Base-by-base conservation (phyloP, 345 rosid species). In the Atalantia buxifolia region DNA sequence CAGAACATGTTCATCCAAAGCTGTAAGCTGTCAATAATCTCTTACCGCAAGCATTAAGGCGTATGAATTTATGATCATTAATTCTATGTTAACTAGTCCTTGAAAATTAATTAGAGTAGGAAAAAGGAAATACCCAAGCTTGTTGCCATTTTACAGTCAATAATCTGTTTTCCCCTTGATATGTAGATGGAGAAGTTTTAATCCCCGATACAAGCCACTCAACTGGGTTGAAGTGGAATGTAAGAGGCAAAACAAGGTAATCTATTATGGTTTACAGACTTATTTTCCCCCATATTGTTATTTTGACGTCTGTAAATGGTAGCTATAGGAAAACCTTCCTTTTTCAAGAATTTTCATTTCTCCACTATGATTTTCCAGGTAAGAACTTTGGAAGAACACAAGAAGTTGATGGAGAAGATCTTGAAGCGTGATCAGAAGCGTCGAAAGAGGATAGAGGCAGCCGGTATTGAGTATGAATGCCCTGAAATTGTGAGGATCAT, bases 391-490 rank as follows among this genome's bases (percentile, higher is more conserved):
- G 94, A 88, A 68, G 99, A 89, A 79, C 94, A 91, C 76, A 89
- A 81, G 73, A 94, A 94, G 79, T 48, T 90, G 89, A 85, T 94
- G 55, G 85, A 84, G 59, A 90, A 85, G 84, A 91, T 96, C 69
- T 57, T 90, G 68, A 89, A 92, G 85, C 82, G 83, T 38, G 95
- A 88, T 80, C 79, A 84, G 83, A 94, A 83, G 78, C 86, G 94
- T 74, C 82, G 83, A 57, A 90, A 86, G 87, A 92, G 66, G 82
- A 92, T 96, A 79, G 88, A 86, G 72, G 93, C 89, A 10, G 97
- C 95, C 64, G 95, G 97, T 66, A 85, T 96, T 72, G 95, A 91
- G 36, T 95, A 92, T 69, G 94, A 88, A 65, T 94, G 94, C 89
- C 97, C 99, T 0, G 91, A 87, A 81, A 88, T 96, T 66, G 98